Evolutionary conservation across 1,139 yeast species (phyloP).

Genomic region (Candida albicans): DNA sequence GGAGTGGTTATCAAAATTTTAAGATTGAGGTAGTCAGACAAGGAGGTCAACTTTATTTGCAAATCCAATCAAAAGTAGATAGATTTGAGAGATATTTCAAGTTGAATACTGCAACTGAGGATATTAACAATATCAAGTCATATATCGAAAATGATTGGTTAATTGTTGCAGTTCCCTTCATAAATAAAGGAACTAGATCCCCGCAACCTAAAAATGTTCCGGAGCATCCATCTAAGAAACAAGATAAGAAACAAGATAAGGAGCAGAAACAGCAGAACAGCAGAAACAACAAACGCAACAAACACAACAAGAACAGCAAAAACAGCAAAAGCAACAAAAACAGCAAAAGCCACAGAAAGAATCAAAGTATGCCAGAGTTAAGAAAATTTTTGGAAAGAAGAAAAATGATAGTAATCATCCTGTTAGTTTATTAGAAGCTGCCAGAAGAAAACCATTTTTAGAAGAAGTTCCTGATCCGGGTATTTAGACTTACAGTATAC

Average conservation of each 20-base stretch:
- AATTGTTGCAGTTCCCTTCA: constrained; percentile 1
- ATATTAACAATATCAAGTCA: constrained; percentile 7
- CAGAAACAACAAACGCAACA: not conserved
- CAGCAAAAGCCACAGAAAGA: not conserved
- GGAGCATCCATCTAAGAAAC: not conserved
- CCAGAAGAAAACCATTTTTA: constrained; percentile 24
- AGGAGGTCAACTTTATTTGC: constrained; percentile 4
- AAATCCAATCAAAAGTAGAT: constrained; percentile 9
- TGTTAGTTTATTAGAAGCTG: constrained; percentile 4
- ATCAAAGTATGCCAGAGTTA: not conserved
- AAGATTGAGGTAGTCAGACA: constrained; percentile 10
- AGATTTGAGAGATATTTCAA: constrained; percentile 8
- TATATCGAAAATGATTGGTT: constrained; percentile 3
- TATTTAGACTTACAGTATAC: not conserved
- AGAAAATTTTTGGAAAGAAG: not conserved
- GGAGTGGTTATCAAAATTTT: constrained; percentile 9
- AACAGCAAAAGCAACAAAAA: not conserved
- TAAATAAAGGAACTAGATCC: not conserved
- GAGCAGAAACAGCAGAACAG: not conserved
- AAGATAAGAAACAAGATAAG: not conserved
- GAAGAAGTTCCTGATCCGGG: constrained; percentile 47
- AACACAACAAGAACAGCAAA: not conserved
- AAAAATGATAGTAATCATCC: not conserved
- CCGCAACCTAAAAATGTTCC: not conserved
- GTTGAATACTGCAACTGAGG: constrained; percentile 6